Percentiles rank a stretch among this genome's conserved stretches.
phyloP scores from a whole-genome alignment of 306 rosid species.

The Cyamopsis tetragonoloba region DNA sequence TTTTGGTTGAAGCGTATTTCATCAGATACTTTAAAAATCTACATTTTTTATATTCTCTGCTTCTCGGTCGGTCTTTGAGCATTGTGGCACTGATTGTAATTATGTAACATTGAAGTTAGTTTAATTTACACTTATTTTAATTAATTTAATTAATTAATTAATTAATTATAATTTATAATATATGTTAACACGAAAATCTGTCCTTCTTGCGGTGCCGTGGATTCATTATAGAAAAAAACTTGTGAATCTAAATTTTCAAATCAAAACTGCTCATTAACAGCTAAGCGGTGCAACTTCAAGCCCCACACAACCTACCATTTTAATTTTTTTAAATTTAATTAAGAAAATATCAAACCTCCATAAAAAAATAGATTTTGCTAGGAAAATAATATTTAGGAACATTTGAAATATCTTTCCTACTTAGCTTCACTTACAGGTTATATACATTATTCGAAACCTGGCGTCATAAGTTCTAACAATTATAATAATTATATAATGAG shows the following conservation, averaged over 20 bases:
- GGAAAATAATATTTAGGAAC: neutral
- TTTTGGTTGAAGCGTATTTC: too few relatives aligned
- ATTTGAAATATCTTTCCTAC: neutral
- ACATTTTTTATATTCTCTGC: neutral
- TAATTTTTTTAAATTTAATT: neutral
- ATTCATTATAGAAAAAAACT: neutral
- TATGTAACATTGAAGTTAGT: neutral
- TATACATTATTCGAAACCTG: too few relatives aligned
- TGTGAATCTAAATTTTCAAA: neutral
- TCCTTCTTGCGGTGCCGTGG: constrained; percentile 12
- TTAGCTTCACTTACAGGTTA: neutral
- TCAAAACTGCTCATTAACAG: constrained; percentile 14
- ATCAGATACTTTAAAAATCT: neutral
- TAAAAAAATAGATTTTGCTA: neutral
- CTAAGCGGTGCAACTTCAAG: constrained; percentile 23
- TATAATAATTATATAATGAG: too few relatives aligned
- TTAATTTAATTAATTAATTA: too few relatives aligned
- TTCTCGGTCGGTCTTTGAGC: neutral
- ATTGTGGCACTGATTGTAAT: neutral
- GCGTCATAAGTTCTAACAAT: too few relatives aligned
- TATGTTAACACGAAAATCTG: neutral
- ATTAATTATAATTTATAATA: neutral
- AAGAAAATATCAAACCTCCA: neutral
- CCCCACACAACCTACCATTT: constrained; percentile 17
- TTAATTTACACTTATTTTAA: neutral